Base-by-base conservation (phyloP, 2,329 filamentous ascomycete species). In the Colletotrichum sp. region DNA sequence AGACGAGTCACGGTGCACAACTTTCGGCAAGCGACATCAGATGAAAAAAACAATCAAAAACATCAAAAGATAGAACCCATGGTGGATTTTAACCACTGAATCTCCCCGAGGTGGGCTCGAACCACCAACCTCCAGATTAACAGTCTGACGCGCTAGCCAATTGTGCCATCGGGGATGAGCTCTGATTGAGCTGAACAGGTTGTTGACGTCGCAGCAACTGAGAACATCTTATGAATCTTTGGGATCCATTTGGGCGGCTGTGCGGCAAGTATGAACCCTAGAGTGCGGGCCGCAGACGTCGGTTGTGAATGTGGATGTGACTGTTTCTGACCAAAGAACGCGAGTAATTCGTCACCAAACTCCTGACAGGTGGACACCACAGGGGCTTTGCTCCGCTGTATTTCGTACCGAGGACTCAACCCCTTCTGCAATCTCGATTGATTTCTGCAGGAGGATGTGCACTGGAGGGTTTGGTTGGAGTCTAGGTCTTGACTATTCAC, bases 101-200 rank as follows among this genome's bases (percentile, higher is more conserved):
- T 36, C 73, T 76, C 73, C 73, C 73, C 73, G 73, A 76, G 74
- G 70, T 76, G 74, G 70, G 74, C 74, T 76, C 74, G 74, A 76
- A 76, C 74, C 74, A 76, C 74, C 74, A 76, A 76, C 74, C 74
- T 76, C 74, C 74, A 76, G 74, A 76, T 76, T 76, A 76, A 76
- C 74, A 76, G 74, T 76, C 74, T 76, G 74, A 76, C 74, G 74
- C 74, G 74, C 74, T 76, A 76, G 74, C 74, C 74, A 76, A 76
- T 76, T 76, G 74, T 76, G 74, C 74, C 70, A 76, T 76, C 74
- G 74, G 74, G 74, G 74, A 76, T 74, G 30, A 69, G 70, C 74
- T 73, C 74, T 8, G 18, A 7, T 2, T 4, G 74, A 76, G 64
- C 74, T 30, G 64, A 7, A 59, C 60, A 62, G 64, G 18, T 16